A percentile compares a stretch with the other conserved stretches of the same genome.
Conservation (phyloP, 1,284 basidiomycete genomes). For the Cystobasidiaceae sp. region DNA sequence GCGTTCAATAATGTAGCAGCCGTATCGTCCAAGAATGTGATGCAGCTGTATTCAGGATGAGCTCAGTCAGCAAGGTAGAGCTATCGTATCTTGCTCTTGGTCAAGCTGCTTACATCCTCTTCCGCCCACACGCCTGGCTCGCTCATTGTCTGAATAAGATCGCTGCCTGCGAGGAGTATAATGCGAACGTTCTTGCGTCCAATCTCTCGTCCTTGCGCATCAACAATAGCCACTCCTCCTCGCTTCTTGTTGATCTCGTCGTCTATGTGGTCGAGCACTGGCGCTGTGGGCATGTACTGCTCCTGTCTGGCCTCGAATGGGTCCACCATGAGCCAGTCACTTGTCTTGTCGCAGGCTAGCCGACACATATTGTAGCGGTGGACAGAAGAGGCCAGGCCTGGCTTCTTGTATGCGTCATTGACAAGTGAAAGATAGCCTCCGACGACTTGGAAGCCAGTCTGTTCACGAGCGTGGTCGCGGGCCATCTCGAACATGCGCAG, state of each 20-base stretch:
- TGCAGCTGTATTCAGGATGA: conserved; percentile 62
- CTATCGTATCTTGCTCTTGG: background rate
- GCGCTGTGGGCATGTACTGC: conserved; percentile 43
- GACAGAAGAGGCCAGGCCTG: conserved; percentile 39
- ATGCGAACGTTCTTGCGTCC: conserved; percentile 54
- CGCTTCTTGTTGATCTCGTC: conserved; percentile 40
- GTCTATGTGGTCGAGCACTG: conserved; percentile 45
- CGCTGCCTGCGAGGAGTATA: conserved; percentile 94
- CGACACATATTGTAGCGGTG: conserved; percentile 44
- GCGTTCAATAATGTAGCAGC: conserved; percentile 90
- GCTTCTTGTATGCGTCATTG: conserved; percentile 44
- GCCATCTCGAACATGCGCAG: conserved; percentile 46
- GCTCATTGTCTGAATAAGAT: conserved; percentile 95
- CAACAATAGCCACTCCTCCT: conserved; percentile 37
- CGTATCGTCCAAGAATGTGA: conserved; percentile 90
- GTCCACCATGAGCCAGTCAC: conserved; percentile 44
- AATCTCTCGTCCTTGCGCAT: conserved; percentile 29
- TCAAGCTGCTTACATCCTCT: conserved; percentile 63
- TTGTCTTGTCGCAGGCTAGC: conserved; percentile 39
- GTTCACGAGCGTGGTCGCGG: conserved; percentile 39
- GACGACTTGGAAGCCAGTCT: conserved; percentile 41
- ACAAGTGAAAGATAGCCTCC: conserved; percentile 44
- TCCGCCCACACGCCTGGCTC: conserved; percentile 98
- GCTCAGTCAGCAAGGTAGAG: background rate
- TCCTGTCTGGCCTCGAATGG: conserved; percentile 43